A percentile compares a stretch with the other conserved stretches of the same genome.
Conservation (phyloP, 2,329 filamentous ascomycete genomes). For the Cladosporium sp. region DNA sequence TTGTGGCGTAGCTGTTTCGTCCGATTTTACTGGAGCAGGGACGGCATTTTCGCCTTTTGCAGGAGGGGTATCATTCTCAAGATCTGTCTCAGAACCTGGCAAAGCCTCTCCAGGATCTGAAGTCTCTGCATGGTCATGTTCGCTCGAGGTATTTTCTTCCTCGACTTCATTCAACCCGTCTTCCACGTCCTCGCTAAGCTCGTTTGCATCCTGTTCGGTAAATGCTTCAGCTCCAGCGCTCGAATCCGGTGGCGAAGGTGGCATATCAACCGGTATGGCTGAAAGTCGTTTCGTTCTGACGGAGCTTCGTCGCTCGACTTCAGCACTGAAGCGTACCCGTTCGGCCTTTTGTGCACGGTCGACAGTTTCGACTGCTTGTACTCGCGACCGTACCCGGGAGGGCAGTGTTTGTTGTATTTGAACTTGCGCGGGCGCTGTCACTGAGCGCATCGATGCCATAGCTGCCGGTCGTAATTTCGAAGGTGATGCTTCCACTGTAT, state of each 20-base stretch:
- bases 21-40: background rate
- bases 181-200: background rate
- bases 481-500: background rate
- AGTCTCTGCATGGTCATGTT: background rate
- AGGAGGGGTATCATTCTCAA: background rate
- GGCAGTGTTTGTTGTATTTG: constrained; percentile 48
- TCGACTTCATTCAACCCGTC: background rate
- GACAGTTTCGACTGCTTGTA: constrained; percentile 33
- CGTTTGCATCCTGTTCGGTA: constrained; percentile 14
- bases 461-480: background rate
- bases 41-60: background rate
- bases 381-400: constrained; percentile 37
- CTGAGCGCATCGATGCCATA: constrained; percentile 31
- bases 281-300: constrained; percentile 26
- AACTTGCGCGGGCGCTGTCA: constrained; percentile 46
- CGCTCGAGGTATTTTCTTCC: background rate
- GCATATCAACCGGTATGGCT: constrained; percentile 38
- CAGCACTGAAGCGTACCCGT: background rate
- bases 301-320: constrained; percentile 14
- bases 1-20: background rate
- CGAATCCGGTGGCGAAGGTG: constrained; percentile 39
- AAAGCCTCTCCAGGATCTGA: background rate
- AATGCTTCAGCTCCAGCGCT: constrained; percentile 33
- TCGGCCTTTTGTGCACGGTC: constrained; percentile 20
- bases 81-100: background rate